Evolutionary conservation across 768 basidiomycete species (phyloP).

Genomic region (Flagelloscypha sp.): DNA sequence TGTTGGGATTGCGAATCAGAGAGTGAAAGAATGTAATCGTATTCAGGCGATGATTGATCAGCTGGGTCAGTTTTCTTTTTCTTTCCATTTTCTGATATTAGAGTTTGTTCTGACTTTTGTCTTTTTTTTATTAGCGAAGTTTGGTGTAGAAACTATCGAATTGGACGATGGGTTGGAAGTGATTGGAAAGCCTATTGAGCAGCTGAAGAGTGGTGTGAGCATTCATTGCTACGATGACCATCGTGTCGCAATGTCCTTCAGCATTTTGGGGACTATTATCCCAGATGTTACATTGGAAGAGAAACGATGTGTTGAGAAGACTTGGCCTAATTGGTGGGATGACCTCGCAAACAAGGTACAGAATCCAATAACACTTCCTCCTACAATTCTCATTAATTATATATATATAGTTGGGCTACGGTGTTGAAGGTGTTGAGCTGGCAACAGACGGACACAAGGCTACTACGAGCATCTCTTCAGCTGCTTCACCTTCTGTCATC

Average conservation of each 20-base stretch:
- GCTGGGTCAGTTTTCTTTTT: conserved; percentile 53
- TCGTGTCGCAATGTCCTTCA: conserved; percentile 97
- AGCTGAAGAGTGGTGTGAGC: conserved; percentile 62
- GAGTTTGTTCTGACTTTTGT: conserved; percentile 1
- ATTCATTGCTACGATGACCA: conserved; percentile 98
- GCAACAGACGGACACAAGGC: conserved; percentile 22
- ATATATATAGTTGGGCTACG: conserved; percentile 68
- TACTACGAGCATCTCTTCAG: conserved; percentile 15
- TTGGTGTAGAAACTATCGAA: conserved; percentile 88
- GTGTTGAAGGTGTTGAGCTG: conserved; percentile 80
- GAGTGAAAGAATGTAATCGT: conserved; percentile 97
- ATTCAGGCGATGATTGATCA: conserved; percentile 96
- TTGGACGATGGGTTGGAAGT: conserved; percentile 90
- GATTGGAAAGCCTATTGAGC: conserved; percentile 60
- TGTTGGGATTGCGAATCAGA: conserved; percentile 91
- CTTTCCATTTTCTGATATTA: neutral
- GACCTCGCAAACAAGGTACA: conserved; percentile 89
- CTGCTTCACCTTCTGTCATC: conserved; percentile 52
- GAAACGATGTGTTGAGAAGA: conserved; percentile 98
- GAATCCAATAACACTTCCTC: conserved; percentile 1
- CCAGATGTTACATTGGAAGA: conserved; percentile 81
- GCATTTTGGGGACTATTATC: conserved; percentile 72
- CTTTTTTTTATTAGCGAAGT: conserved; percentile 57
- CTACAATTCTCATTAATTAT: conserved; percentile 3
- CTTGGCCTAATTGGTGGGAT: conserved; percentile 99